phyloP scores from a whole-genome alignment of 768 basidiomycete genomes.

The Lanmaoa pseudosensibilis region DNA sequence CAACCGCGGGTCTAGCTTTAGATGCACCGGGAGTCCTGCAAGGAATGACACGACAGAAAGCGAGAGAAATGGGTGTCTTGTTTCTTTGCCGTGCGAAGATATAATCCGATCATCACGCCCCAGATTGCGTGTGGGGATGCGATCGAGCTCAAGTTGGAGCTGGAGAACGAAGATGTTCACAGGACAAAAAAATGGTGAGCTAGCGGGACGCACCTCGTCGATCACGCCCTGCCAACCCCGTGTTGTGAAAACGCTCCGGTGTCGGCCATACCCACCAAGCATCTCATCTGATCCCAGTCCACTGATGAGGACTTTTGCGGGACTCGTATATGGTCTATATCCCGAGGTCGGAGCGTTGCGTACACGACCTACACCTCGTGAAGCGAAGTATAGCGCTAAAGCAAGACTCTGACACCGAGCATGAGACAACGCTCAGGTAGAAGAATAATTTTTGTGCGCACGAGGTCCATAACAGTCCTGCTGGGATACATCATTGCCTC shows the following conservation, averaged over 20 bases:
- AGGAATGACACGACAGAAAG: conserved; percentile 76
- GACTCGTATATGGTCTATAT: conserved; percentile 57
- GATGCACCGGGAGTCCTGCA: conserved; percentile 73
- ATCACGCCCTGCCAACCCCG: conserved; percentile 77
- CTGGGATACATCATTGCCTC: conserved; percentile 78
- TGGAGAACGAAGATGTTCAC: conserved; percentile 31
- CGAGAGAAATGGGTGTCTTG: conserved; percentile 87
- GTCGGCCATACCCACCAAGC: conserved; percentile 90
- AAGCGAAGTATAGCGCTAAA: conserved; percentile 90
- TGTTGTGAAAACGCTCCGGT: conserved; percentile 68
- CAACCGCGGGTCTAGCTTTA: conserved; percentile 77
- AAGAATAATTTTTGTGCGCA: conserved; percentile 36
- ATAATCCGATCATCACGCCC: conserved; percentile 94
- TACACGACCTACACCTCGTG: conserved; percentile 70
- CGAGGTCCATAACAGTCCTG: conserved; percentile 88
- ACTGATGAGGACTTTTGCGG: conserved; percentile 80
- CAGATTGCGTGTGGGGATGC: conserved; percentile 85
- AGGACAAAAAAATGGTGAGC: not conserved
- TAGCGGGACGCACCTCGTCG: conserved; percentile 58
- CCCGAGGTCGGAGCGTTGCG: conserved; percentile 37
- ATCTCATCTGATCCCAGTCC: conserved; percentile 96
- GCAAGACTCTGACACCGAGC: conserved; percentile 70
- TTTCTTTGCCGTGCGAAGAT: conserved; percentile 89
- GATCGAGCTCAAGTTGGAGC: conserved; percentile 87
- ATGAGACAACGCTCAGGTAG: conserved; percentile 1